These are phyloP conservation scores for Croton setiger DNA, from an alignment of 441 rosid genomes.

Conservation along the genomic window DNA sequence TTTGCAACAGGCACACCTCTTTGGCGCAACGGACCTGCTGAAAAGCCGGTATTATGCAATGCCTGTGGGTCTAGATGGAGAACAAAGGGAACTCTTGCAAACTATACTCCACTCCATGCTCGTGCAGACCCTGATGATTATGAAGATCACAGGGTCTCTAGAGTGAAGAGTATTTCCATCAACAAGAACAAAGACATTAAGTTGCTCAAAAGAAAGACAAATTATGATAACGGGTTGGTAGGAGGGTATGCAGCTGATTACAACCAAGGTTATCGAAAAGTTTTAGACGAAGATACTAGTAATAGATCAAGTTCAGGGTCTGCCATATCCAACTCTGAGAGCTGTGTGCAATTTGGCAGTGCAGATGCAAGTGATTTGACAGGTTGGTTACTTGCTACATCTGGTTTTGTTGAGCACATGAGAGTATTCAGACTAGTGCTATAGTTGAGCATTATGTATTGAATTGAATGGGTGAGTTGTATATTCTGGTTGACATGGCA, in stretches of 20 bases:
- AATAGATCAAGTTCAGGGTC: slow-evolving; percentile 98
- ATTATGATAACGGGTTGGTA: slow-evolving; percentile 39
- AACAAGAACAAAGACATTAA: slow-evolving; percentile 66
- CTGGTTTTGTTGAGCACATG: not conserved
- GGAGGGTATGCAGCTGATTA: slow-evolving; percentile 45
- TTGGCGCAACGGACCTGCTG: slow-evolving; percentile 99
- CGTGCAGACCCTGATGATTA: slow-evolving; percentile 68
- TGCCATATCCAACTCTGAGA: slow-evolving; percentile 92
- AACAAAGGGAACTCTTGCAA: slow-evolving; percentile 87
- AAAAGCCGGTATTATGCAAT: slow-evolving; percentile 97
- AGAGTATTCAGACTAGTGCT: not conserved
- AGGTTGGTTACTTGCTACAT: slow-evolving; percentile 43
- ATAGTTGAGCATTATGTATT: not conserved
- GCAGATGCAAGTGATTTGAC: slow-evolving; percentile 87
- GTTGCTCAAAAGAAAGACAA: slow-evolving; percentile 66
- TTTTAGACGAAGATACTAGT: slow-evolving; percentile 75
- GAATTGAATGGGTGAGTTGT: slow-evolving; percentile 5
- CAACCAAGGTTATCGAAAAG: slow-evolving; percentile 48
- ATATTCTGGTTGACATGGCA: not conserved
- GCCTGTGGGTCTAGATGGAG: slow-evolving; percentile 99
- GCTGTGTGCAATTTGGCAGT: slow-evolving; percentile 82
- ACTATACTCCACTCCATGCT: slow-evolving; percentile 93
- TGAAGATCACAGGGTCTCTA: slow-evolving; percentile 61
- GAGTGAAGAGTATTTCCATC: slow-evolving; percentile 58
- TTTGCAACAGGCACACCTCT: slow-evolving; percentile 71